phyloP scores from a whole-genome alignment of 179 eudicot genomes.

The Beta macrorhiza region DNA sequence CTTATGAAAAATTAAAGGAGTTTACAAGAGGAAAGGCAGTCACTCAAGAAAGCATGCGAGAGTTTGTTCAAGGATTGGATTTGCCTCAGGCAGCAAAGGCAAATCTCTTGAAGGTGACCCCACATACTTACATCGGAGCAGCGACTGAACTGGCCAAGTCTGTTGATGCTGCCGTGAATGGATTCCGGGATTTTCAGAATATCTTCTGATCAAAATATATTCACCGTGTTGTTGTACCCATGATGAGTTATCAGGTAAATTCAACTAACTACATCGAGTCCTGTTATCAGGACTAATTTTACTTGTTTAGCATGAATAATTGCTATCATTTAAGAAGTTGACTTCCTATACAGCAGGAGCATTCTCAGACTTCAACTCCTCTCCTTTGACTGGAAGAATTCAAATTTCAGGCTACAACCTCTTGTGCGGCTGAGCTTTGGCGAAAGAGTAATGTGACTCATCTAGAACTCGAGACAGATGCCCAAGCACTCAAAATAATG shows the following conservation, averaged over 20 bases:
- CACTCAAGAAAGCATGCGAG: constrained; percentile 63
- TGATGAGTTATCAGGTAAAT: neutral
- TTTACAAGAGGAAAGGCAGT: constrained; percentile 86
- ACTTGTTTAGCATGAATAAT: constrained; percentile 1
- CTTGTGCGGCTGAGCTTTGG: no score
- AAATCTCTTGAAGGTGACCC: constrained; percentile 66
- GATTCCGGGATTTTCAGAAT: constrained; percentile 14
- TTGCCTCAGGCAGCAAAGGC: constrained; percentile 68
- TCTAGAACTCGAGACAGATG: no score
- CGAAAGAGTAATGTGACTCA: no score
- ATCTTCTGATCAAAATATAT: neutral
- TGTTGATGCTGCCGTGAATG: constrained; percentile 35
- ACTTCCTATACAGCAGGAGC: neutral
- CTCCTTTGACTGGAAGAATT: no score
- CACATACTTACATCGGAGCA: constrained; percentile 72
- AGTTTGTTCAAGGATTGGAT: constrained; percentile 69
- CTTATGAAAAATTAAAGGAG: constrained; percentile 91
- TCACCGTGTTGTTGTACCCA: no score
- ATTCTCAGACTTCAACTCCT: neutral
- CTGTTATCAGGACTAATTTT: neutral
- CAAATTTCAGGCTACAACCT: no score
- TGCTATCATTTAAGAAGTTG: neutral
- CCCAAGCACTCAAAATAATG: no score
- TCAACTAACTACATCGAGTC: constrained; percentile 11
- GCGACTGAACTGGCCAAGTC: constrained; percentile 63